Evolutionary conservation across 345 rosid genomes (phyloP), one percentile per base, ranked within the genome.

Genomic region (Salix suchowensis): DNA sequence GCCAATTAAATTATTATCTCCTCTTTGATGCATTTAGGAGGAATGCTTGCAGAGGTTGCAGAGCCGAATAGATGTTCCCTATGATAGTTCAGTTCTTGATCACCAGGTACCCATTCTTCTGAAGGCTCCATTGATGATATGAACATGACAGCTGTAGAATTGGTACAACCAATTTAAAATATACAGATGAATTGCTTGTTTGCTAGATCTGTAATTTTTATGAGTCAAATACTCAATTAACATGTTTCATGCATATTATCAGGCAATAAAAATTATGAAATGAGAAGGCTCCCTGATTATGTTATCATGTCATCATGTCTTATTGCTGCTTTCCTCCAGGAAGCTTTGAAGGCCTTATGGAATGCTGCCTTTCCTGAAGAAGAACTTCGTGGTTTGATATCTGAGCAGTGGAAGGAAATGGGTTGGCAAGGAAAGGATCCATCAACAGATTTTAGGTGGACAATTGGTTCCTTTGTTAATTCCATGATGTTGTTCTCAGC

Each of bases 361-460:
- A 87, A 82, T 80, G 96, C 88, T 83, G 81, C 99, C 54, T 96
- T 92, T 87, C 98, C 98, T 58, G 93, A 88, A 73, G 98, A 94
- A 84, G 93, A 96, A 85, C 97, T 96, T 70, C 80, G 65, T 70
- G 91, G 92, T 73, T 79, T 96, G 75, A 88, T 94, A 87, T 91
- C 99, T 77, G 99, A 96, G 85, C 99, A 92, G 77, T 96, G 99
- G 99, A 96, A 96, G 86, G 97, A 92, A 89, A 96, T 96, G 99
- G 99, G 99, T 67, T 96, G 99, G 99, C 99, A 94, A 84, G 99
- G 99, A 65, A 96, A 94, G 88, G 99, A 96, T 82, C 99, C 99
- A 40, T 94, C 99, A 54, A 94, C 99, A 64, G 99, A 96, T 86
- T 96, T 96, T 88, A 88, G 99, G 99, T 94, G 77, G 78, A 68